Percentiles rank a stretch among this genome's conserved stretches.
Conservation (phyloP, 2,329 filamentous ascomycete genomes). For the Diaporthe batatas region DNA sequence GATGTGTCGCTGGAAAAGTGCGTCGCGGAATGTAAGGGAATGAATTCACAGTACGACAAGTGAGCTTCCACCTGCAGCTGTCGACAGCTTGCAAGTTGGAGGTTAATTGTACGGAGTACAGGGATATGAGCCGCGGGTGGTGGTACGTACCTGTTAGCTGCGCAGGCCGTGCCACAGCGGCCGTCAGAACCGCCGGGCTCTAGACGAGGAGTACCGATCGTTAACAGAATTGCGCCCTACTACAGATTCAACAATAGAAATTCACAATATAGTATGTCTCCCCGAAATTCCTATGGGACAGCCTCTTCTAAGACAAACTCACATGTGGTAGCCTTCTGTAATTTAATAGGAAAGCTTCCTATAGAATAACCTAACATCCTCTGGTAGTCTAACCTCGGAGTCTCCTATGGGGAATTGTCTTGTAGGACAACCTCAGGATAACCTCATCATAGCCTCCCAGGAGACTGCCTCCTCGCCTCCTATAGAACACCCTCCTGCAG, state of each 20-base stretch:
- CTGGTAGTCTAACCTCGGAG: too few species aligned
- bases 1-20: slow-evolving; percentile 44
- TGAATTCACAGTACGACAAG: not conserved
- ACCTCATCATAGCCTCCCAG: too few species aligned
- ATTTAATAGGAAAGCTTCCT: too few species aligned
- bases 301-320: too few species aligned
- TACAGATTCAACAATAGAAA: not conserved
- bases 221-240: not conserved
- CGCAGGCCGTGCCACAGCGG: not conserved
- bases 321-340: too few species aligned
- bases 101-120: slow-evolving; percentile 21
- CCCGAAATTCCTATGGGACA: too few species aligned
- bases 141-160: slow-evolving; percentile 23
- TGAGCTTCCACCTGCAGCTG: slow-evolving; percentile 30
- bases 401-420: too few species aligned
- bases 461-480: too few species aligned
- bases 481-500: too few species aligned
- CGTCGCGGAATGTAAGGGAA: slow-evolving; percentile 42
- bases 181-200: not conserved
- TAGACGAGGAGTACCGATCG: not conserved
- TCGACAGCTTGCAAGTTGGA: slow-evolving; percentile 35
- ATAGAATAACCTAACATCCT: too few species aligned
- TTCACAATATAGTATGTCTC: not conserved
- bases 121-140: slow-evolving; percentile 35
- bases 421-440: too few species aligned